Evolutionary conservation across 805 yeast species (phyloP).

Genomic region (Saccharomycopsis amapae): DNA sequence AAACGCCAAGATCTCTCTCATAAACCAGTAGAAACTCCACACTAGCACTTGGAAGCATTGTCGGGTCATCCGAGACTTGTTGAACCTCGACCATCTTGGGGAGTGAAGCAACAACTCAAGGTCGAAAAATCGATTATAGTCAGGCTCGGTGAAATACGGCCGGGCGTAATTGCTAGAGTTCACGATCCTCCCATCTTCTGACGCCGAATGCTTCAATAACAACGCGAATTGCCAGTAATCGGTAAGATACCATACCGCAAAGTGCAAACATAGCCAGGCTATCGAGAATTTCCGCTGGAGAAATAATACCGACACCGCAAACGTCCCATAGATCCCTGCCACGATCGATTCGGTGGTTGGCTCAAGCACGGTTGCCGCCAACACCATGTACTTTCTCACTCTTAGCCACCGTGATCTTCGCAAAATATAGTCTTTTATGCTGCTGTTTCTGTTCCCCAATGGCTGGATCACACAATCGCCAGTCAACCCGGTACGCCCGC

Average conservation of each 20-base stretch:
- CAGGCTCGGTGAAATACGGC: conserved; percentile 18
- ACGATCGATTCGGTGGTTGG: conserved; percentile 78
- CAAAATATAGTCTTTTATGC: conserved; percentile 47
- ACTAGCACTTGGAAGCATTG: background rate
- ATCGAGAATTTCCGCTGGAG: conserved; percentile 30
- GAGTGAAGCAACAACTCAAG: no score
- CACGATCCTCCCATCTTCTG: conserved; percentile 16
- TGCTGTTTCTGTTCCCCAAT: conserved; percentile 32
- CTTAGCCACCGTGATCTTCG: conserved; percentile 81
- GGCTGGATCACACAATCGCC: conserved; percentile 81
- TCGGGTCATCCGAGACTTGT: background rate
- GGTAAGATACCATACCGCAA: conserved; percentile 52
- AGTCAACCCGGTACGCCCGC: conserved; percentile 71
- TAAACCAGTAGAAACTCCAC: conserved; percentile 44
- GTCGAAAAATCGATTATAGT: conserved; percentile 15
- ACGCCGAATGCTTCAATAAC: conserved; percentile 30
- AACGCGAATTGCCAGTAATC: conserved; percentile 55
- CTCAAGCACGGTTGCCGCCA: conserved; percentile 75
- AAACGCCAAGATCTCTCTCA: conserved; percentile 67
- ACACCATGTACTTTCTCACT: conserved; percentile 81
- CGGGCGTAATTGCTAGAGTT: background rate
- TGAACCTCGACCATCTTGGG: background rate
- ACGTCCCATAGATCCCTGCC: conserved; percentile 60
- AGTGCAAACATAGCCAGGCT: conserved; percentile 43
- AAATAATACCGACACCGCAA: conserved; percentile 44